Percentiles rank a stretch among this genome's conserved stretches.
phyloP scores from a whole-genome alignment of 1,284 basidiomycete species.

The Meripilus lineatus region DNA sequence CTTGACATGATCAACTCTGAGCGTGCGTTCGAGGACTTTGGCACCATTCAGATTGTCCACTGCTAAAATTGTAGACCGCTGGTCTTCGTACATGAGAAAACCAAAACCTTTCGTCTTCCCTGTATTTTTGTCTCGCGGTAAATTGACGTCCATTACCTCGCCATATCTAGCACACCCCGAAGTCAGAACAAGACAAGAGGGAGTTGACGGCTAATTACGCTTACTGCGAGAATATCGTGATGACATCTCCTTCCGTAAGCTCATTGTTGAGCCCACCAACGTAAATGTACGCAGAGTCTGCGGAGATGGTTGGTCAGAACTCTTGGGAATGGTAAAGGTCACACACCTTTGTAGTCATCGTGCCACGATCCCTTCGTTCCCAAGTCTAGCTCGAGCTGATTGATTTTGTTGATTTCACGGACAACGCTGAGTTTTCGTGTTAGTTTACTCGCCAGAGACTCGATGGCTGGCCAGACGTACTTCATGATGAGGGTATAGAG shows the following conservation, averaged over 20 bases:
- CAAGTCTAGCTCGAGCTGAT: constrained; percentile 86
- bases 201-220: constrained; percentile 29
- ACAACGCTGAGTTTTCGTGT: constrained; percentile 75
- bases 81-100: constrained; percentile 99
- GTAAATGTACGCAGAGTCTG: constrained; percentile 93
- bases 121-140: constrained; percentile 89
- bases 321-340: background rate
- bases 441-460: constrained; percentile 22
- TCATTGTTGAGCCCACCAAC: constrained; percentile 83
- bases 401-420: constrained; percentile 90
- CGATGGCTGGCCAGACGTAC: background rate
- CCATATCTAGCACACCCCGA: constrained; percentile 75
- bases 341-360: constrained; percentile 85
- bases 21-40: constrained; percentile 78
- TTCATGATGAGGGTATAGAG: background rate
- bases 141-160: constrained; percentile 91
- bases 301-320: background rate
- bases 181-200: constrained; percentile 8
- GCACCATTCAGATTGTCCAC: constrained; percentile 99
- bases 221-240: constrained; percentile 98
- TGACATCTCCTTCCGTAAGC: constrained; percentile 96
- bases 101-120: constrained; percentile 90
- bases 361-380: constrained; percentile 87
- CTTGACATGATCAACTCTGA: constrained; percentile 93
- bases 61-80: constrained; percentile 91